Conservation (phyloP, 176 grass and related monocot genomes). For the Cenchrus purpureus region DNA sequence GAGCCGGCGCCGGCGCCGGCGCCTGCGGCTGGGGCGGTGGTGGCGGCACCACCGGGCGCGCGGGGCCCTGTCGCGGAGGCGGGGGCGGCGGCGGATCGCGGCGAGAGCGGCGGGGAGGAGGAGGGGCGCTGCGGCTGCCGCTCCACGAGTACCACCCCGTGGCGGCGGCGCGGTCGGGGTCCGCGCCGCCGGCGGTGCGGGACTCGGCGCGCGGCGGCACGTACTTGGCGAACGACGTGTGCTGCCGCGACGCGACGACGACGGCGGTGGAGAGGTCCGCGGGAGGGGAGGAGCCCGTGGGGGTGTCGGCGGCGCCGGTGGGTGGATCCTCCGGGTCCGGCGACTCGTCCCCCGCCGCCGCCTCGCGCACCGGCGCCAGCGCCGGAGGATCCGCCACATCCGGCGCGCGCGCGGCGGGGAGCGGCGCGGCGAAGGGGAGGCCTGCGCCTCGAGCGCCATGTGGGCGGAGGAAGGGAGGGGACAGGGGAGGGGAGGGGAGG, state of each 20-base stretch:
- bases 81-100: not conserved
- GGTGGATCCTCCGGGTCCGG: slow-evolving; percentile 12
- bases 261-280: not conserved
- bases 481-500: not conserved
- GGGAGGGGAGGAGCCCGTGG: not conserved
- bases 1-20: not conserved
- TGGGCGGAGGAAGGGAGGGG: not conserved
- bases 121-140: slow-evolving; percentile 33
- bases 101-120: not conserved
- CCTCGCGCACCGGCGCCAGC: not conserved
- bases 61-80: not conserved
- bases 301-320: not conserved
- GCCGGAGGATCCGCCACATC: not conserved
- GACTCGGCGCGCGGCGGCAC: slow-evolving; percentile 9
- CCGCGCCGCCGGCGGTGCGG: not conserved
- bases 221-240: slow-evolving; percentile 40
- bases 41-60: no score
- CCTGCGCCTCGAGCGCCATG: slow-evolving; percentile 41
- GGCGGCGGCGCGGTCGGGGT: not conserved
- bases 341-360: not conserved
- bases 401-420: slow-evolving; percentile 16
- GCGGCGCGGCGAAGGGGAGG: slow-evolving; percentile 2
- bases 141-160: slow-evolving; percentile 50
- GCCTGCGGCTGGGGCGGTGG: not conserved
- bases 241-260: slow-evolving; percentile 11